phyloP scores from a whole-genome alignment of 352 stramenopile genomes.

The Pythium monospermum region DNA sequence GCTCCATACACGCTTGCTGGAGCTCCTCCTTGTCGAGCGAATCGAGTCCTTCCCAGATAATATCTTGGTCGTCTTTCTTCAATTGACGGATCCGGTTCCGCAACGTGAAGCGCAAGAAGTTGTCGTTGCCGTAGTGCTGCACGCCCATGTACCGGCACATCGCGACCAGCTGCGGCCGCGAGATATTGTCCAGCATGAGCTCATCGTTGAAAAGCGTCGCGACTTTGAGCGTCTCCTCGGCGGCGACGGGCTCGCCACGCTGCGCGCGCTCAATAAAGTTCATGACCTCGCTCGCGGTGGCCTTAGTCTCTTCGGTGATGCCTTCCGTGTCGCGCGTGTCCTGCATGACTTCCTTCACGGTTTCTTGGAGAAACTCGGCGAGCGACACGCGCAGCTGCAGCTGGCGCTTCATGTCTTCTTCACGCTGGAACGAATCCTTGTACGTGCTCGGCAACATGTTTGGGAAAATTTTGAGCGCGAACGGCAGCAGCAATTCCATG shows the following conservation, averaged over 20 bases:
- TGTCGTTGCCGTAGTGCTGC: conserved; percentile 94
- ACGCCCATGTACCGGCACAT: conserved; percentile 98
- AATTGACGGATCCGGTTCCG: conserved; percentile 91
- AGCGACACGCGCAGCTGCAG: conserved; percentile 94
- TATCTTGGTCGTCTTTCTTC: conserved; percentile 98
- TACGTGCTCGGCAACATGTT: conserved; percentile 99
- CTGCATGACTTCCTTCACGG: conserved; percentile 88
- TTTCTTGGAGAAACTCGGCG: conserved; percentile 97
- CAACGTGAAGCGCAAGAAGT: conserved; percentile 94
- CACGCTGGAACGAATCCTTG: conserved; percentile 92
- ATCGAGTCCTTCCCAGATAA: conserved; percentile 98
- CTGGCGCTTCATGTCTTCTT: conserved; percentile 99
- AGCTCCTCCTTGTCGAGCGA: conserved; percentile 98
- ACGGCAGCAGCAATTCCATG: conserved; percentile 97
- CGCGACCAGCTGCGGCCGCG: conserved; percentile 93
- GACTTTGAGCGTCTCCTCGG: conserved; percentile 86
- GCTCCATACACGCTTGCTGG: conserved; percentile 94
- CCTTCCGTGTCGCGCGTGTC: conserved; percentile 76
- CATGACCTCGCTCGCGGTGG: conserved; percentile 78
- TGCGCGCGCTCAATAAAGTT: conserved; percentile 82
- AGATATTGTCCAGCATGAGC: conserved; percentile 98
- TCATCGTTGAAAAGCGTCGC: conserved; percentile 96
- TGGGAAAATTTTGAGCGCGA: conserved; percentile 97
- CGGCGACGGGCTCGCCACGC: conserved; percentile 63
- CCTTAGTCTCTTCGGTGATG: conserved; percentile 70